A percentile compares a stretch with the other conserved stretches of the same genome.
These are phyloP conservation scores for Sporisorium iseilematis-ciliati DNA, from an alignment of 1,284 basidiomycete genomes.

Conservation along the genomic window DNA sequence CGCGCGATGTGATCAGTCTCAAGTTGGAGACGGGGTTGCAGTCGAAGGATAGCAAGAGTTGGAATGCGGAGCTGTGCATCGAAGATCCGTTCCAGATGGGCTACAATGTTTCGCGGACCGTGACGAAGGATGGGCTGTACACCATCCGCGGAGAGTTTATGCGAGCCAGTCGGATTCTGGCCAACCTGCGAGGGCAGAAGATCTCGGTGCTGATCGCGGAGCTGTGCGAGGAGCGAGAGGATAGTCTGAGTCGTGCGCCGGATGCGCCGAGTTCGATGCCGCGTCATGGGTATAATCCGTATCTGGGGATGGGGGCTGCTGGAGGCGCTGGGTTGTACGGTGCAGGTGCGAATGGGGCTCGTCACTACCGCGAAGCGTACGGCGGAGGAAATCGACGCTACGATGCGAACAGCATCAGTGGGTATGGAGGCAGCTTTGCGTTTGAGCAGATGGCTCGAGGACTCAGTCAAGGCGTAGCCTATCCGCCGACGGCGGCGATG, in stretches of 20 bases:
- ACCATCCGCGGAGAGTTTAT: constrained; percentile 98
- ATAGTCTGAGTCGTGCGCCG: constrained; percentile 64
- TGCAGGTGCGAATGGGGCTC: constrained; percentile 20
- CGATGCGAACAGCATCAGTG: constrained; percentile 44
- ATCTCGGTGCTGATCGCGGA: constrained; percentile 62
- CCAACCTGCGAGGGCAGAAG: constrained; percentile 52
- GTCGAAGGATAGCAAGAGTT: constrained; percentile 90
- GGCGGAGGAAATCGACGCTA: constrained; percentile 39
- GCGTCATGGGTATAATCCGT: constrained; percentile 28
- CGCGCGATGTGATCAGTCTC: constrained; percentile 90
- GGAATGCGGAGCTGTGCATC: constrained; percentile 82
- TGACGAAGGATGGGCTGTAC: constrained; percentile 95
- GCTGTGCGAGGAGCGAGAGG: constrained; percentile 68
- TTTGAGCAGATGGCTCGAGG: constrained; percentile 68
- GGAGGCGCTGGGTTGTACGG: constrained; percentile 30
- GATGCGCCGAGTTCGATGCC: constrained; percentile 48
- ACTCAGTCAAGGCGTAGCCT: constrained; percentile 57
- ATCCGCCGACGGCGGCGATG: constrained; percentile 64
- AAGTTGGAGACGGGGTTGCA: constrained; percentile 80
- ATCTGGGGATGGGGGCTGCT: constrained; percentile 23
- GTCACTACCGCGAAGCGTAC: constrained; percentile 45
- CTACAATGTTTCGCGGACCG: constrained; percentile 95
- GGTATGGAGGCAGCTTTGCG: constrained; percentile 62
- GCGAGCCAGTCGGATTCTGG: constrained; percentile 81
- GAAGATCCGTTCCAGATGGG: constrained; percentile 93